phyloP scores from a whole-genome alignment of 202 grass and related monocot genomes.

The Schoenoplectus triqueter region DNA sequence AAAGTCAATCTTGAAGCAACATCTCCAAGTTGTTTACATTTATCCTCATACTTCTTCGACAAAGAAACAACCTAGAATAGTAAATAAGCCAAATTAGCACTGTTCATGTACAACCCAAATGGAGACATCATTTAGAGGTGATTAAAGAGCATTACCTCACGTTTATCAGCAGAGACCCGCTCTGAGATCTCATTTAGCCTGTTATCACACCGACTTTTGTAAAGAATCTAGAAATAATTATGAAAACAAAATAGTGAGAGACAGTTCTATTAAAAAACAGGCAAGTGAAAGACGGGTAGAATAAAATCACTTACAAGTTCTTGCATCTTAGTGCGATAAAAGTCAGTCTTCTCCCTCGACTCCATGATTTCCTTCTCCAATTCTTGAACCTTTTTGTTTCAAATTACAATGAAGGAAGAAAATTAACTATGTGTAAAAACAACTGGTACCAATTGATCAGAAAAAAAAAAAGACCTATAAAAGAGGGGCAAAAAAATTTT shows the following conservation, averaged over 20 bases:
- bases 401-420: background rate
- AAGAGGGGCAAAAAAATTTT: background rate
- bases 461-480: conserved; percentile 18
- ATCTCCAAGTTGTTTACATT: conserved; percentile 90
- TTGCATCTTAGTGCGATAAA: conserved; percentile 97
- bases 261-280: conserved; percentile 37
- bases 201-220: conserved; percentile 99
- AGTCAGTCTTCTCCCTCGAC: conserved; percentile 94
- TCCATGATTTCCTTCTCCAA: conserved; percentile 98
- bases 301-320: conserved; percentile 84
- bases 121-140: conserved; percentile 38
- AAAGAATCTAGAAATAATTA: conserved; percentile 70
- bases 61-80: conserved; percentile 75
- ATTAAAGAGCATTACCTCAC: conserved; percentile 64
- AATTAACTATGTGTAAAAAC: conserved; percentile 29
- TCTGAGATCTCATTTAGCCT: conserved; percentile 91
- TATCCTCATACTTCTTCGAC: conserved; percentile 78
- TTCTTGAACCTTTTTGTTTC: conserved; percentile 81
- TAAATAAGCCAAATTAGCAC: conserved; percentile 22
- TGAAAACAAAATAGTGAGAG: conserved; percentile 50
- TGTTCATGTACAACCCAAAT: conserved; percentile 9
- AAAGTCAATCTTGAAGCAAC: conserved; percentile 89
- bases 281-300: conserved; percentile 4
- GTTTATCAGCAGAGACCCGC: conserved; percentile 84
- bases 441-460: conserved; percentile 22